phyloP scores from a whole-genome alignment of 2,329 filamentous ascomycete genomes.

The Pseudogymnoascus sp. region DNA sequence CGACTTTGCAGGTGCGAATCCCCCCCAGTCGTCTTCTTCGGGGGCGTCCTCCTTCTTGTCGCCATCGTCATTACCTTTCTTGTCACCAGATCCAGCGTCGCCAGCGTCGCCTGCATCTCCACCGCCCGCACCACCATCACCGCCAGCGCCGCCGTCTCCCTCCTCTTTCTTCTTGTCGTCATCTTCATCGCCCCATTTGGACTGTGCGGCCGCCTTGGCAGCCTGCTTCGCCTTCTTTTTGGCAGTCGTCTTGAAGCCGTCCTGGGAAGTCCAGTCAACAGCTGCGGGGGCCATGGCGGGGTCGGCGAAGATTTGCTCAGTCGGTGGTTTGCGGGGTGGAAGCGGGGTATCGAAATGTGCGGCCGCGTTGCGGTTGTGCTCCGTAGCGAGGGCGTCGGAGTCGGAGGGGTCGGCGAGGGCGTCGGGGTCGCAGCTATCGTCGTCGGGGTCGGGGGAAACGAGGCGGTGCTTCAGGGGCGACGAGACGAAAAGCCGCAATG shows the following conservation, averaged over 20 bases:
- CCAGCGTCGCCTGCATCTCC: constrained; percentile 27
- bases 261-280: constrained; percentile 49
- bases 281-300: constrained; percentile 35
- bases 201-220: constrained; percentile 32
- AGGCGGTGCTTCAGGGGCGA: constrained; percentile 15
- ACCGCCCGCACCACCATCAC: constrained; percentile 24
- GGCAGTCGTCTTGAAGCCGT: constrained; percentile 45
- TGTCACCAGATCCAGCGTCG: constrained; percentile 26
- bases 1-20: constrained; percentile 36
- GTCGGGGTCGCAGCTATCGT: constrained; percentile 19
- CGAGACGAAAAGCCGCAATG: constrained; percentile 18
- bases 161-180: constrained; percentile 32
- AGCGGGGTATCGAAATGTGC: constrained; percentile 7
- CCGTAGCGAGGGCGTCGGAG: constrained; percentile 12
- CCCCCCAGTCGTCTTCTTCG: constrained; percentile 44
- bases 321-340: neutral
- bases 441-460: constrained; percentile 13
- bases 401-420: constrained; percentile 20
- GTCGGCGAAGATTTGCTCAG: constrained; percentile 35
- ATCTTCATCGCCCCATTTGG: constrained; percentile 37
- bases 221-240: constrained; percentile 47
- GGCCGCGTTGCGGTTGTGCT: neutral
- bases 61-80: constrained; percentile 34
- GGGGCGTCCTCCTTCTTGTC: constrained; percentile 31
- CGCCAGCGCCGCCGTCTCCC: constrained; percentile 11